Base-by-base conservation (phyloP, 1,284 basidiomycete species). In the Exobasidium rhododendri region DNA sequence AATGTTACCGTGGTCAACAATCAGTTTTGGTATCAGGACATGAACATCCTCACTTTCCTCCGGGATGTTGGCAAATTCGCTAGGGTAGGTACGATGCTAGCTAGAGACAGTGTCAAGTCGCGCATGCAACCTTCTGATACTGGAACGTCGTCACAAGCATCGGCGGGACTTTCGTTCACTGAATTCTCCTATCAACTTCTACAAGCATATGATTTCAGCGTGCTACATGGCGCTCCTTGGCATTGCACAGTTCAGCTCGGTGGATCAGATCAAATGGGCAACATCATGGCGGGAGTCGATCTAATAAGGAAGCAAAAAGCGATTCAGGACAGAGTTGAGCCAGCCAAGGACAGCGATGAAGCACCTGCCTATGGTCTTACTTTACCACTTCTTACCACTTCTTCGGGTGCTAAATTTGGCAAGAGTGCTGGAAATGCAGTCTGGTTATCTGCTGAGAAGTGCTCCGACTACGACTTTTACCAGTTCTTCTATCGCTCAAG, bases 261-360 rank as follows among this genome's bases (percentile, higher is more conserved):
- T 52, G 96, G 96, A 2, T 92, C 90, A 0, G 96, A 99, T 80
- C 96, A 99, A 80, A 94, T 94, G 88, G 94, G 96, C n/a, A 98
- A 98, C 79, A 97, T 98, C 66, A 83, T 92, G 22, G 90, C 91
- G 6, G 94, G 94, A 3, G 84, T 96, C 32, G 92, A 97, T 61
- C 84, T 97, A 49, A 93, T 97, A 70, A 85, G 85, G 59, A 85
- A 86, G 7, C 52, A 44, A 77, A 84, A 50, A 74, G 40, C 10
- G 68, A 70, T 10, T 63, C 69, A 59, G 67, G 13, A 56, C 26
- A 35, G 47, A 10, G 29, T 32, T 10, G 40, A 62, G 11, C 30
- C 22, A 20, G 65, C 66, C 26, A 55, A 53, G 20, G 17, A 7
- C 17, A 7, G 17, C 10, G 56, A 62, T 4, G 57, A 57, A 10